A percentile compares a stretch with the other conserved stretches of the same genome.
phyloP scores from a whole-genome alignment of 768 basidiomycete species.

The Kwoniella bestiolae region DNA sequence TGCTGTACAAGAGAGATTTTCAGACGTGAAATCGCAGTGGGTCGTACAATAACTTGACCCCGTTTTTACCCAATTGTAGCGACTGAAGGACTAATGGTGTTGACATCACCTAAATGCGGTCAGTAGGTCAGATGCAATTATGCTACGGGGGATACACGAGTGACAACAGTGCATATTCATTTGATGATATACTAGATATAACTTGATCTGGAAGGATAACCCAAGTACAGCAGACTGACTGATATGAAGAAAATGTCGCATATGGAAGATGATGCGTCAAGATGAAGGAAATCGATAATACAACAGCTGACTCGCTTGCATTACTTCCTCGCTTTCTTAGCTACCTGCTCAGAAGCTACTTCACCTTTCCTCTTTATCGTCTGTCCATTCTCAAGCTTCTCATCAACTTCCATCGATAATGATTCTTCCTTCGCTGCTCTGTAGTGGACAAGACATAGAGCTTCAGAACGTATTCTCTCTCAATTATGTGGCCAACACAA shows the following conservation, averaged over 20 bases:
- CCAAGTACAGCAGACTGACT: too few species aligned
- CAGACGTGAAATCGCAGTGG: too few species aligned
- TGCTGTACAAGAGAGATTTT: too few species aligned
- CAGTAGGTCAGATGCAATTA: too few species aligned
- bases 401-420: conserved; percentile 20
- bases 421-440: conserved; percentile 16
- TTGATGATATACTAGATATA: neutral
- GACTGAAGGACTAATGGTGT: too few species aligned
- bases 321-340: conserved; percentile 18
- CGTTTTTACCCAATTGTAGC: too few species aligned
- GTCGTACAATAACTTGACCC: too few species aligned
- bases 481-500: neutral
- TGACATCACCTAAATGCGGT: neutral
- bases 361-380: conserved; percentile 7
- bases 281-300: too few species aligned
- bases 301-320: too few species aligned
- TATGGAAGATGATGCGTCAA: neutral
- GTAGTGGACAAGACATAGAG: conserved; percentile 4
- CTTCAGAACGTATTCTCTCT: conserved; percentile 13
- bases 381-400: neutral
- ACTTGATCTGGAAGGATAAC: too few species aligned
- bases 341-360: neutral
- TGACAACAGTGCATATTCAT: neutral
- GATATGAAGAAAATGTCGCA: neutral
- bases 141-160: too few species aligned